These are phyloP conservation scores for Mortierella sp. DNA, from an alignment of 371 early-diverging fungal species.

Conservation along the genomic window DNA sequence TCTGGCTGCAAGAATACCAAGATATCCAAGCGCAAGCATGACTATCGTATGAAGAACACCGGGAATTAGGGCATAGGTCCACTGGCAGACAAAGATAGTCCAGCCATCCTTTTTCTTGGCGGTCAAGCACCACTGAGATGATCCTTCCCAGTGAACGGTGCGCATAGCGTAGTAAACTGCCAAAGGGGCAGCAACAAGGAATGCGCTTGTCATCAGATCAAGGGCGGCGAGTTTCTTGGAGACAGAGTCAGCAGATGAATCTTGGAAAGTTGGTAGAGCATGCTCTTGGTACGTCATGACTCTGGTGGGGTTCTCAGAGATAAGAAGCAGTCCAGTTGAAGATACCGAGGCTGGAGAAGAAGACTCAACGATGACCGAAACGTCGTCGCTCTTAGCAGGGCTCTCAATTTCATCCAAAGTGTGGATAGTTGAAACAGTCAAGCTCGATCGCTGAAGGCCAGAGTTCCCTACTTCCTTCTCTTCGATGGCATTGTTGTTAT, in stretches of 20 bases:
- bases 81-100: slow-evolving; percentile 46
- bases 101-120: slow-evolving; percentile 30
- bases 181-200: slow-evolving; percentile 35
- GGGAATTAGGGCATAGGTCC: slow-evolving; percentile 35
- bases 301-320: slow-evolving; percentile 14
- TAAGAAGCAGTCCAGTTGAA: not conserved
- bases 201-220: slow-evolving; percentile 25
- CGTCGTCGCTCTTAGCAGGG: not conserved
- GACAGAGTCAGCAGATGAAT: slow-evolving; percentile 21
- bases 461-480: not conserved
- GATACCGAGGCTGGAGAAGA: not conserved
- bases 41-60: slow-evolving; percentile 30
- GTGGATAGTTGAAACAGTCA: slow-evolving; percentile 10
- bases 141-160: slow-evolving; percentile 31
- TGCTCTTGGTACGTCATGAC: slow-evolving; percentile 25
- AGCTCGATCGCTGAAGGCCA: slow-evolving; percentile 19
- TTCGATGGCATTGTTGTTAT: not conserved
- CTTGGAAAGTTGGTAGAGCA: slow-evolving; percentile 39
- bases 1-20: slow-evolving; percentile 26
- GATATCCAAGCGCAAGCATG: slow-evolving; percentile 34
- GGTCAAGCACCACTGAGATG: slow-evolving; percentile 20
- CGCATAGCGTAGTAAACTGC: slow-evolving; percentile 39
- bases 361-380: not conserved
- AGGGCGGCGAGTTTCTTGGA: slow-evolving; percentile 25
- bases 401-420: slow-evolving; percentile 6